Percentiles rank a stretch among this genome's conserved stretches.
These are phyloP conservation scores for Allodekkera sacchari DNA, from an alignment of 805 yeast species.

Conservation along the genomic window DNA sequence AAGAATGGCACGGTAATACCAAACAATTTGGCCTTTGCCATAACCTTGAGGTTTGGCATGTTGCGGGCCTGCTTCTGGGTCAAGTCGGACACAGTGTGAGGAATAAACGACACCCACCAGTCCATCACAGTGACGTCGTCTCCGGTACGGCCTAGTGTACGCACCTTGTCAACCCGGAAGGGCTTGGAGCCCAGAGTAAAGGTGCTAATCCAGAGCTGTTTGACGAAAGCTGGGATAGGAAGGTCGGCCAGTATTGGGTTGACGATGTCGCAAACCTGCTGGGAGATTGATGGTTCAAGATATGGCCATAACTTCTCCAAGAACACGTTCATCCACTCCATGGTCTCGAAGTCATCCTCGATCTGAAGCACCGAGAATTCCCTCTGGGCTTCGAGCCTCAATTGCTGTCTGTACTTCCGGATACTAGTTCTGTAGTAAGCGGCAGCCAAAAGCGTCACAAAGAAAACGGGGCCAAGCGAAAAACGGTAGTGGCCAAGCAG, in stretches of 20 bases:
- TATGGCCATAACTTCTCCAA: slow-evolving; percentile 87
- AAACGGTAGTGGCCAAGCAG: slow-evolving; percentile 68
- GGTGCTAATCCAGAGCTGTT: slow-evolving; percentile 75
- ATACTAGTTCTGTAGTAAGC: slow-evolving; percentile 77
- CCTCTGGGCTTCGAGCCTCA: slow-evolving; percentile 78
- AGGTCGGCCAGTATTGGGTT: slow-evolving; percentile 76
- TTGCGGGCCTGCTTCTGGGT: slow-evolving; percentile 79
- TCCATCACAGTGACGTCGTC: slow-evolving; percentile 96
- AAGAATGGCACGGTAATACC: slow-evolving; percentile 76
- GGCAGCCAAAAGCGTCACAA: slow-evolving; percentile 54
- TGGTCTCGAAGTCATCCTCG: slow-evolving; percentile 83
- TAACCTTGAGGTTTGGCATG: slow-evolving; percentile 73
- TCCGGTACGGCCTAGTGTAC: slow-evolving; percentile 83
- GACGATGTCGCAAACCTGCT: slow-evolving; percentile 75
- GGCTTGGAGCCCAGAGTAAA: slow-evolving; percentile 95
- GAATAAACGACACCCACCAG: slow-evolving; percentile 88
- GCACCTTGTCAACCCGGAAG: slow-evolving; percentile 83
- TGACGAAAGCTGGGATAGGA: slow-evolving; percentile 75
- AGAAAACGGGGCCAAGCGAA: slow-evolving; percentile 72
- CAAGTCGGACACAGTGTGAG: slow-evolving; percentile 80
- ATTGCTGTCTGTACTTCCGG: slow-evolving; percentile 63
- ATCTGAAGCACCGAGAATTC: slow-evolving; percentile 74
- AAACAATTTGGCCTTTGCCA: slow-evolving; percentile 72
- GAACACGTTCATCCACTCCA: slow-evolving; percentile 93
- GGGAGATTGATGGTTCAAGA: slow-evolving; percentile 83